These are phyloP conservation scores for Brassica napus DNA, from an alignment of 345 rosid species.

Conservation along the genomic window Da-Ae NC_063450.1:43957501-43958000, in stretches of 20 bases:
- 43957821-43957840: conserved; percentile 3
- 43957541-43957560: not conserved
- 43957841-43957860: not conserved
- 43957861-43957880: not conserved
- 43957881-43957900: conserved; percentile 35
- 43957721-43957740: conserved; percentile 11
- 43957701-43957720: not conserved
- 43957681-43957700: not conserved
- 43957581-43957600: not conserved
- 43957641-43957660: no score
- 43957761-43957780: no score
- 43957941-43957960: conserved; percentile 62
- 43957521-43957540: no score
- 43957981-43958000: conserved; percentile 31
- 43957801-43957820: conserved; percentile 14
- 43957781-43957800: not conserved
- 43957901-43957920: conserved; percentile 72
- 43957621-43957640: no score
- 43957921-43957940: conserved; percentile 81
- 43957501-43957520: no score
- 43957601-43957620: no score
- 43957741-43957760: no score
- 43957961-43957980: conserved; percentile 42
- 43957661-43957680: not conserved
- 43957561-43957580: not conserved